Evolutionary conservation across 1,284 basidiomycete genomes (phyloP).

Genomic region (Volvariella surrecta): DNA sequence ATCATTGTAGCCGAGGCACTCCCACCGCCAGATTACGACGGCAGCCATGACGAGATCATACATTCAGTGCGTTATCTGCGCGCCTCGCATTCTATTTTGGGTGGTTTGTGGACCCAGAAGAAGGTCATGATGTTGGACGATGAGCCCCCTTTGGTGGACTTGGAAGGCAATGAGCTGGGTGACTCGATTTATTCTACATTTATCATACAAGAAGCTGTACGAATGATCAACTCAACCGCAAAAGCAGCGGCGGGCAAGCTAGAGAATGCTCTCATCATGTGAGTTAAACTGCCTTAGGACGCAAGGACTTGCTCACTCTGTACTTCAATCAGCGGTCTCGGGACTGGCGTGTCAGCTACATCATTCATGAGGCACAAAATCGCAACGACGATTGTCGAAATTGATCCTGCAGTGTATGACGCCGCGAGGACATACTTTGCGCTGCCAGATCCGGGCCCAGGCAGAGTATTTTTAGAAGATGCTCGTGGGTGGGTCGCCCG

Average conservation of each 20-base stretch:
- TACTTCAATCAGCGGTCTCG: slow-evolving; percentile 59
- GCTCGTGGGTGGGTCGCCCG: slow-evolving; percentile 57
- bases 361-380: slow-evolving; percentile 64
- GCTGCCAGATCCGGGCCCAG: slow-evolving; percentile 50
- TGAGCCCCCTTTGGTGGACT: slow-evolving; percentile 38
- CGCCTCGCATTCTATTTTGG: slow-evolving; percentile 82
- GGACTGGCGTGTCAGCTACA: slow-evolving; percentile 72
- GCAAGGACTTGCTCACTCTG: slow-evolving; percentile 4
- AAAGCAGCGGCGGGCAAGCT: slow-evolving; percentile 22
- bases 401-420: slow-evolving; percentile 83
- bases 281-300: slow-evolving; percentile 16
- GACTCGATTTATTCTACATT: slow-evolving; percentile 83
- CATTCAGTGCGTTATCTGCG: slow-evolving; percentile 73
- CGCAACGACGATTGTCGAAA: slow-evolving; percentile 70
- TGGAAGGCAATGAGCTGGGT: slow-evolving; percentile 45
- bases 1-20: slow-evolving; percentile 73
- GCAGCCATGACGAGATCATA: slow-evolving; percentile 21
- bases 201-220: slow-evolving; percentile 75
- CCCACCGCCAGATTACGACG: slow-evolving; percentile 23
- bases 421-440: slow-evolving; percentile 76
- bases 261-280: slow-evolving; percentile 68
- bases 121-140: slow-evolving; percentile 35
- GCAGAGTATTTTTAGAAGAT: slow-evolving; percentile 64
- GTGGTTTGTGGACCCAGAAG: slow-evolving; percentile 76
- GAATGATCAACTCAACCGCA: slow-evolving; percentile 48